These are phyloP conservation scores for Ampelomyces quisqualis DNA, from an alignment of 2,329 filamentous ascomycete species.

Conservation along the genomic window DNA sequence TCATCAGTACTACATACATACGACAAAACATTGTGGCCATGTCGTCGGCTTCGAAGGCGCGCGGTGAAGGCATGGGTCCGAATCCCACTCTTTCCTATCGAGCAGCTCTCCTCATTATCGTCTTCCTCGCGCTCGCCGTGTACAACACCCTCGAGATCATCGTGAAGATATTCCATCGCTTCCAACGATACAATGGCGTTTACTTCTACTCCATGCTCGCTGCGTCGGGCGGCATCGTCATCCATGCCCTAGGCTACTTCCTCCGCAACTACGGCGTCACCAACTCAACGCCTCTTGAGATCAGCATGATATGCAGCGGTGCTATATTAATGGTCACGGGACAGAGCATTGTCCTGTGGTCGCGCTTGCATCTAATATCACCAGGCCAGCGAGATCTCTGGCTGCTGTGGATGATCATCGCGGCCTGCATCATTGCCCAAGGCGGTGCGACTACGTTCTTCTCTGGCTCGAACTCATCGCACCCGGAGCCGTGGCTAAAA, in stretches of 20 bases:
- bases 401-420: conserved; percentile 58
- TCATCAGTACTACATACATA: neutral
- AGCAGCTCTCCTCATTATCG: conserved; percentile 10
- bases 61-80: conserved; percentile 10
- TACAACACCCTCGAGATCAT: conserved; percentile 23
- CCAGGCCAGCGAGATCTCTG: conserved; percentile 22
- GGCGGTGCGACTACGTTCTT: conserved; percentile 56
- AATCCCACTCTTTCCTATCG: conserved; percentile 7
- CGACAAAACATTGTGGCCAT: neutral
- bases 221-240: conserved; percentile 14
- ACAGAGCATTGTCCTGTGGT: conserved; percentile 62
- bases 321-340: conserved; percentile 62
- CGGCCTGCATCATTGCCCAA: conserved; percentile 39
- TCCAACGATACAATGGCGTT: conserved; percentile 12
- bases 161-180: conserved; percentile 15
- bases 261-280: conserved; percentile 12
- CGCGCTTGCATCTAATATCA: conserved; percentile 42
- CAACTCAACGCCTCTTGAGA: conserved; percentile 35
- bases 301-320: conserved; percentile 50
- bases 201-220: conserved; percentile 20
- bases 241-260: conserved; percentile 15
- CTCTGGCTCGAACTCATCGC: conserved; percentile 48
- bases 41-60: neutral
- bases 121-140: conserved; percentile 18
- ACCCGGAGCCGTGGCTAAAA: conserved; percentile 8